Evolutionary conservation across 257 asterid genomes (phyloP).

Genomic region (Solanum virginianum): DNA sequence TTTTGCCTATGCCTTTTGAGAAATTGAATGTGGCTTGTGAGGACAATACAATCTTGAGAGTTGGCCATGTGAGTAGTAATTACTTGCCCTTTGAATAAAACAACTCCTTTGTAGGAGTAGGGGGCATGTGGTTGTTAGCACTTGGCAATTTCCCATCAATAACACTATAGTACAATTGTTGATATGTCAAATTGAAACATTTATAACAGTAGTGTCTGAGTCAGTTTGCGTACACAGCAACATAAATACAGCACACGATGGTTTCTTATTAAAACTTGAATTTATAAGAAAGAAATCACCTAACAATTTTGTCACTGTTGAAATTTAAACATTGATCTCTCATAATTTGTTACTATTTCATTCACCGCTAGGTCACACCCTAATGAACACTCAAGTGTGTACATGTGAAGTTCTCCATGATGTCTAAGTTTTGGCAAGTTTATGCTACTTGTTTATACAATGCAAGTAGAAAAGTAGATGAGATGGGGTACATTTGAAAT

Average conservation of each 20-base stretch:
- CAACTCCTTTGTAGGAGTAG: not conserved
- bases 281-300: not conserved
- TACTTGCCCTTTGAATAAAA: not conserved
- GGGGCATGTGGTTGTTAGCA: not conserved
- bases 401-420: not conserved
- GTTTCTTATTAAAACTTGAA: not conserved
- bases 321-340: not conserved
- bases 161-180: not conserved
- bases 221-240: not conserved
- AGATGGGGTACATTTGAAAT: not conserved
- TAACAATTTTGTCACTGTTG: not conserved
- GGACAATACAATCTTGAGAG: not conserved
- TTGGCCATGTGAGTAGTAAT: not conserved
- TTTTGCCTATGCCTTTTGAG: not conserved
- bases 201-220: not conserved
- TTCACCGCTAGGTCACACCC: not conserved
- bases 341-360: not conserved
- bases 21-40: not conserved
- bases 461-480: not conserved
- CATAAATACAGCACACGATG: not conserved
- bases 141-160: not conserved
- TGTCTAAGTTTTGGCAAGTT: not conserved
- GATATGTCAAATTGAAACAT: not conserved
- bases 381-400: not conserved
- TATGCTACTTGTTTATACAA: not conserved